phyloP scores from a whole-genome alignment of 495 filamentous ascomycete species.

The Xylaria curta region DNA sequence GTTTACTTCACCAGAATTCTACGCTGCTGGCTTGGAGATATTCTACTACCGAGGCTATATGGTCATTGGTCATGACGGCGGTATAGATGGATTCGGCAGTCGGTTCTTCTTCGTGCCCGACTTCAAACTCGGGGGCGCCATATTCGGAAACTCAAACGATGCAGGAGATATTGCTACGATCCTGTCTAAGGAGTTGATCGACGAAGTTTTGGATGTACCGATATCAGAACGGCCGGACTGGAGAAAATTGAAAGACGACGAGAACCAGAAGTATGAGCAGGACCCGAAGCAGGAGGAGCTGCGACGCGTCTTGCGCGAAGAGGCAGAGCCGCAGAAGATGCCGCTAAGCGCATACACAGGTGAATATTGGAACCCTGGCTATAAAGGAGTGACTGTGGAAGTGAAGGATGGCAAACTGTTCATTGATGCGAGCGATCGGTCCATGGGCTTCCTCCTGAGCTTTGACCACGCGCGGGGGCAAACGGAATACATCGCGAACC shows the following conservation, averaged over 20 bases:
- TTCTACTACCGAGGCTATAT: conserved; percentile 49
- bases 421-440: conserved; percentile 45
- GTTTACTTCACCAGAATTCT: conserved; percentile 32
- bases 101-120: conserved; percentile 53
- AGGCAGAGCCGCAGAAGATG: conserved; percentile 35
- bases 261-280: conserved; percentile 27
- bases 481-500: conserved; percentile 29
- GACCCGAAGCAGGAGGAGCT: conserved; percentile 14
- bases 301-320: conserved; percentile 18
- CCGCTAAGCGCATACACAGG: conserved; percentile 46
- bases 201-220: conserved; percentile 43
- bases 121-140: conserved; percentile 48
- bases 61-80: conserved; percentile 49
- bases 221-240: conserved; percentile 21
- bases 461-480: conserved; percentile 33
- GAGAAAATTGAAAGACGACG: not conserved
- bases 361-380: conserved; percentile 47
- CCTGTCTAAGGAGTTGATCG: conserved; percentile 45
- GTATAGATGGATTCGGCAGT: conserved; percentile 48
- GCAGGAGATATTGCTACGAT: conserved; percentile 28
- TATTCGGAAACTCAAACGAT: conserved; percentile 50
- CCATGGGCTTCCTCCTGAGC: conserved; percentile 31
- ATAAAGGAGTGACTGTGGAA: conserved; percentile 38
- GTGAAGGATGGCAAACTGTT: conserved; percentile 40
- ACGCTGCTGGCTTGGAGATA: conserved; percentile 51